A percentile compares a stretch with the other conserved stretches of the same genome.
Evolutionary conservation across 305 asterid genomes (phyloP).

Genomic region (Rubia tinctorum): DNA sequence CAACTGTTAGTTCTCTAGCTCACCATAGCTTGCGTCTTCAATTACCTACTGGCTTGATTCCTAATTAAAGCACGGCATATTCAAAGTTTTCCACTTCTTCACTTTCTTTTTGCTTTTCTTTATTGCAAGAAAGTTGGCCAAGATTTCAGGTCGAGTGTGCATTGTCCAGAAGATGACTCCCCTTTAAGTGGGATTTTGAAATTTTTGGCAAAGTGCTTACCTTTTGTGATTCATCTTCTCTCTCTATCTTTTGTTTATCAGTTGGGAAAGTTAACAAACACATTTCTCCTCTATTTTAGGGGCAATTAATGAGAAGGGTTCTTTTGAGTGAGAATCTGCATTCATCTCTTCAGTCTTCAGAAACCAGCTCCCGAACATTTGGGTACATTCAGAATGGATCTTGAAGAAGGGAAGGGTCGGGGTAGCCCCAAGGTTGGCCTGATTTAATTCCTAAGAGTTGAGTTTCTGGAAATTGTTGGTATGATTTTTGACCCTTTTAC

Average conservation of each 20-base stretch:
- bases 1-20: constrained; percentile 18
- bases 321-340: constrained; percentile 33
- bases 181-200: constrained; percentile 21
- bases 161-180: constrained; percentile 22
- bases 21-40: constrained; percentile 14
- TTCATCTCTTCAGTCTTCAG: constrained; percentile 22
- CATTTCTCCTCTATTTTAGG: constrained; percentile 27
- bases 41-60: constrained; percentile 23
- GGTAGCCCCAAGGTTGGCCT: constrained; percentile 54
- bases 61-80: constrained; percentile 21
- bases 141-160: constrained; percentile 8
- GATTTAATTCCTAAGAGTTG: constrained; percentile 7
- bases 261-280: constrained; percentile 25
- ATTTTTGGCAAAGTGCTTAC: constrained; percentile 30
- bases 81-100: constrained; percentile 19
- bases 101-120: constrained; percentile 11
- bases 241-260: constrained; percentile 6
- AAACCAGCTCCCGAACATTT: constrained; percentile 16
- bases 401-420: constrained; percentile 66
- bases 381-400: constrained; percentile 47
- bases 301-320: constrained; percentile 16
- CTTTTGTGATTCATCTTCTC: constrained; percentile 23
- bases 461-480: constrained; percentile 8
- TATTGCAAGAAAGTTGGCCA: not conserved
- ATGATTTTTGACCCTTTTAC: constrained; percentile 14